Percentiles rank a stretch among this genome's conserved stretches.
Conservation (phyloP, 192 early-diverging fungal species). For the Phycomyces blakesleeanus region DNA sequence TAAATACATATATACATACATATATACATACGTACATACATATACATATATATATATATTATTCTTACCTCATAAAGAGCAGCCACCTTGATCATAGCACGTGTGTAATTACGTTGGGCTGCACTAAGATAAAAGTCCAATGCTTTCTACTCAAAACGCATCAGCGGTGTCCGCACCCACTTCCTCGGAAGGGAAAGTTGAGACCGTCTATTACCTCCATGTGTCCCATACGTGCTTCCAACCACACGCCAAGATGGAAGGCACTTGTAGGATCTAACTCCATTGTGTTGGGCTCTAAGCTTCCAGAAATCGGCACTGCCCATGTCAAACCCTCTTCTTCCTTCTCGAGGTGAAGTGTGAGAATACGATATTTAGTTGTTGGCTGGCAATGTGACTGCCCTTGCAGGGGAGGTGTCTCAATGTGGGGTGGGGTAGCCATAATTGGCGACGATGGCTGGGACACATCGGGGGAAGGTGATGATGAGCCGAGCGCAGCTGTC, state of each 20-base stretch:
- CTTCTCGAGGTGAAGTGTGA: constrained; percentile 40
- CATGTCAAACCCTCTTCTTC: constrained; percentile 24
- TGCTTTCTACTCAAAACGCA: constrained; percentile 19
- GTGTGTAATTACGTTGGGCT: constrained; percentile 30
- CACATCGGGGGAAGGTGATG: constrained; percentile 19
- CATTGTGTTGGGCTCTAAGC: constrained; percentile 1
- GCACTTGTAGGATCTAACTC: constrained; percentile 34
- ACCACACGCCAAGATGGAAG: constrained; percentile 30
- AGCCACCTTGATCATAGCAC: constrained; percentile 35
- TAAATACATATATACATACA: too few relatives aligned
- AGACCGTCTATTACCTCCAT: constrained; percentile 31
- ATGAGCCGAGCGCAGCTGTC: constrained; percentile 12
- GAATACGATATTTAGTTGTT: constrained; percentile 17
- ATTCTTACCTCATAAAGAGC: constrained; percentile 39
- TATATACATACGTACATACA: too few relatives aligned
- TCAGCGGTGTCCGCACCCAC: neutral
- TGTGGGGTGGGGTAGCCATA: constrained; percentile 19
- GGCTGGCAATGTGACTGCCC: constrained; percentile 4
- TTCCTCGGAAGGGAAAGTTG: too few relatives aligned
- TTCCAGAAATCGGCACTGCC: constrained; percentile 30
- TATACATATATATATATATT: too few relatives aligned
- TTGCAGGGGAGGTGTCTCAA: constrained; percentile 6
- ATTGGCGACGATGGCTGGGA: constrained; percentile 20
- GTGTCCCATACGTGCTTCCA: constrained; percentile 29
- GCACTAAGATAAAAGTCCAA: constrained; percentile 25